Evolutionary conservation across 345 rosid genomes (phyloP), one percentile per base, ranked within the genome.

Genomic region (Noccaea caerulescens): DNA sequence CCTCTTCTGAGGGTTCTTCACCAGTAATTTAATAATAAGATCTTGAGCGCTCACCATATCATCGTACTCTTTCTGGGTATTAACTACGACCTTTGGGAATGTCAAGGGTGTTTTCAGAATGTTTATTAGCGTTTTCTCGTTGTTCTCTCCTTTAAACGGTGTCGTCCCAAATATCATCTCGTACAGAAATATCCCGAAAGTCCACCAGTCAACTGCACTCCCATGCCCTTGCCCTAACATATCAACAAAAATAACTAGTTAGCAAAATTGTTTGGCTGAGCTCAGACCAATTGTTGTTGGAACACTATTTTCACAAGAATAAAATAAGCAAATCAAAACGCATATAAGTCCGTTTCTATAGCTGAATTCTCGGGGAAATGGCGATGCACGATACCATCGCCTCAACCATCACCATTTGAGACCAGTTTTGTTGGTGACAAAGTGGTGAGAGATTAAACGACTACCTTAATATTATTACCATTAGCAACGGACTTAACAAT

Each of bases 161-260:
- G 98, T 93, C 72, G 51, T 82, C 5, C 98, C 97, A 13, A 85
- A 89, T 41, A 93, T 18, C 96, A 91, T 88, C 73, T 93, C 98
- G 66, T 91, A 91, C 52, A 93, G 53, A 66, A 93, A 88, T 75
- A 90, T 86, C 7, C 98, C 98, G 0, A 84, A 76, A 0, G 98
- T 88, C 98, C 98, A 93, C 98, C 98, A 93, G 63, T 93, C 98
- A 50, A 93, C 98, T 1, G 91, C 96, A 51, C 92, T 84, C 10
- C 98, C 98, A 72, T 93, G 98, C 8, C 97, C 98, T 78, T 91
- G 94, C 7, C 97, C 98, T 75, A 14, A 59, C 3, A 51, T 5
- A 58, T 13, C 3, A 58, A 12, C 32, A 56, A 41, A 42, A 32
- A 1, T 11, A 54, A 63, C 46, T 54, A 20, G 56, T 62, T 44